Evolutionary conservation across 2,329 filamentous ascomycete genomes (phyloP), one percentile per base, ranked within the genome.

Genomic region (Talaromyces sp.): DNA sequence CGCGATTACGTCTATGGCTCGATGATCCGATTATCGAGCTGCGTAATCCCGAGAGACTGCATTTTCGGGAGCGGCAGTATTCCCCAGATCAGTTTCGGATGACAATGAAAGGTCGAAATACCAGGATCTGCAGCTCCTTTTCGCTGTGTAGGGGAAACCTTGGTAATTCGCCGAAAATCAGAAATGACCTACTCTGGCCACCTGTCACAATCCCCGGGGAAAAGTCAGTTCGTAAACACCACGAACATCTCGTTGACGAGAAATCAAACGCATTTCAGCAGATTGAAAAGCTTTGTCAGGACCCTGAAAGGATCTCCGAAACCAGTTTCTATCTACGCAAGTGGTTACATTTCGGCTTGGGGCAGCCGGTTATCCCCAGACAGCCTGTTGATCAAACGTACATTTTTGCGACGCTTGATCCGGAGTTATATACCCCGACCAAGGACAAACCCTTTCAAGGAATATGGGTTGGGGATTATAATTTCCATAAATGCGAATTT

Each of bases 401-500:
- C 2, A 86, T 82, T 0, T 87, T 84, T 65, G 90, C 88, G 0
- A 95, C 91, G 0, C 77, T 97, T 1, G 85, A 91, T 43, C 83
- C 85, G 2, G 76, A 76, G 2, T 73, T 88, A n/a, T 97, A 96
- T 69, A 94, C 85, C 0, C 91, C 93, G 0, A 96, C 91, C 0
- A 70, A 76, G 9, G 80, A 86, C 56, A 93, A 91, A 69, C 92
- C 91, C 0, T 97, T 87, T 78, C 85, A 91, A 62, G 93, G 93
- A 0, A 90, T 99, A 31, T 97, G 90, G 89, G 88, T 91, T 15
- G 92, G 92, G 0, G 92, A 97, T 70, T 97, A 96, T 67, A 88
- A 85, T 25, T 85, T 84, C 0, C 92, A 97, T 66, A 91, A 92
- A 0, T 92, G 88, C 70, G 93, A 97, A 71, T 96, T 97, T 57